Base-by-base conservation (phyloP, 345 rosid species). In the Euphorbia lathyris region DNA sequence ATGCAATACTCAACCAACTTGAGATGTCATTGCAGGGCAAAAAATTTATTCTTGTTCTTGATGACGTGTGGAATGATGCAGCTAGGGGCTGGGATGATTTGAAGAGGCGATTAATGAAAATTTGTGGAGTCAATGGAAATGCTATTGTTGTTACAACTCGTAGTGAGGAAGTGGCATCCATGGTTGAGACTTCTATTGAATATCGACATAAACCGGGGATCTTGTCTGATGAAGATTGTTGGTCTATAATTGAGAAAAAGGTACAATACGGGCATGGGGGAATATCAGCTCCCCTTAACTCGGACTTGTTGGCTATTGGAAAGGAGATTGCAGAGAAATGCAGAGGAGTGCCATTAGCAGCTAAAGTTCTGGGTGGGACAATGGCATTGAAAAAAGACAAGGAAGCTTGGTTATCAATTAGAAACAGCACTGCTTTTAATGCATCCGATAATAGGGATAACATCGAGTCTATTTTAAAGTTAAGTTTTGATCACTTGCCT, bases 1-100 rank as follows among this genome's bases (percentile, higher is more conserved):
- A 64, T 32, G 50, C 52, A 5, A 14, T 65, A 26, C 22, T 74
- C 2, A 0, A n/a, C 17, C 61, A 29, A 1, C 69, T 52, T 1
- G 5, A 17, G 7, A 9, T 45, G 14, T 17, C 43, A 17, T 55
- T 79, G 48, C 25, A 20, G 10, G 60, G 9, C 0, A 72, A 76
- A 17, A 60, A 16, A 7, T 72, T 25, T 17, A 53, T 78, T 61
- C 70, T 74, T 1, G 70, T 63, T 0, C 76, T 74, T 13, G 77
- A 77, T 64, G 74, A 77, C 22, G 73, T 75, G 52, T 79, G 82
- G 82, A 55, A 67, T 57, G 66, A 48, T 9, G 72, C 43, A 1
- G 0, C 0, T 3, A 17, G 20, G 1, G 65, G 10, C 1, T 79
- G 79, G 73, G 34, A 51, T 7, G 29, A 9, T 40, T 65, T 79